These are phyloP conservation scores for Aspergillus pseudonomiae DNA, from an alignment of 2,329 filamentous ascomycete genomes.

Conservation along the genomic window DNA sequence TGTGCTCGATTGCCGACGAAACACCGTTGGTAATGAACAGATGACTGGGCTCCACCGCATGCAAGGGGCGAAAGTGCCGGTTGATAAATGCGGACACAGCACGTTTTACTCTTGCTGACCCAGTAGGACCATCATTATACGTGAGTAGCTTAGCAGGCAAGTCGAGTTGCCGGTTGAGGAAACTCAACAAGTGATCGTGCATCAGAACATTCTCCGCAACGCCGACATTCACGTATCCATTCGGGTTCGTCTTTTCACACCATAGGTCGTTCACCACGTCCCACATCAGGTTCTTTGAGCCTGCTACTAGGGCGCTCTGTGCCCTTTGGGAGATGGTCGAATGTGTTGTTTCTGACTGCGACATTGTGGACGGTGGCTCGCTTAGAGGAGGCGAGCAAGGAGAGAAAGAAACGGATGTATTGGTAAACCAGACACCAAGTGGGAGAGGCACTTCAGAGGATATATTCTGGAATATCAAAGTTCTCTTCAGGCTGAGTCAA, in stretches of 20 bases:
- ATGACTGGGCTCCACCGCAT: conserved; percentile 30
- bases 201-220: conserved; percentile 59
- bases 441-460: too few relatives aligned
- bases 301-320: conserved; percentile 13
- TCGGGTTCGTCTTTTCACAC: conserved; percentile 38
- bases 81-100: conserved; percentile 39
- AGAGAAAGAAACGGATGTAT: not conserved
- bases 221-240: conserved; percentile 55
- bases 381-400: not conserved
- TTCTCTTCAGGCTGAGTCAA: not conserved
- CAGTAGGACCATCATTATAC: conserved; percentile 41
- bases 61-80: conserved; percentile 31
- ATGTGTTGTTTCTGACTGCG: not conserved
- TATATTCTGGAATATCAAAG: not conserved
- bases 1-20: conserved; percentile 39
- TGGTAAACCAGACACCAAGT: not conserved
- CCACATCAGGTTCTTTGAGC: conserved; percentile 39
- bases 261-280: conserved; percentile 51
- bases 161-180: conserved; percentile 45
- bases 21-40: conserved; percentile 40
- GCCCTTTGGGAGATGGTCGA: conserved; percentile 20
- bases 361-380: not conserved
- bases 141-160: conserved; percentile 37
- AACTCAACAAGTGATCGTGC: conserved; percentile 49
- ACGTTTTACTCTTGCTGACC: conserved; percentile 27